Conservation (phyloP, 148 eudicot species). For the Simmondsia chinensis region DNA sequence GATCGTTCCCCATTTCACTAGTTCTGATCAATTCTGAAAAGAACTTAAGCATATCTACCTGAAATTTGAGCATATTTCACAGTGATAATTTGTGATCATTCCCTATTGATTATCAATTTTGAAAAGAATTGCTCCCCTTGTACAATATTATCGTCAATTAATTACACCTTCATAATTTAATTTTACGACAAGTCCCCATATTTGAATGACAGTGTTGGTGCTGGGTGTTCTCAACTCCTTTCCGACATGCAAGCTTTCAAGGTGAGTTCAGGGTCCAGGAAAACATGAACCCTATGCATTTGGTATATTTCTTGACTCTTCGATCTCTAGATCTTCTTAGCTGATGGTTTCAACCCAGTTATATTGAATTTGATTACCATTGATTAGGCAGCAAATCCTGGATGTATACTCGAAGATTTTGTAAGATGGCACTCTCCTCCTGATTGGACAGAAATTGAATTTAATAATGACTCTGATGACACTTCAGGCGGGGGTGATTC, state of each 20-base stretch:
- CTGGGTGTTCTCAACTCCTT: slow-evolving; percentile 96
- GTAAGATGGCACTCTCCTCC: slow-evolving; percentile 99
- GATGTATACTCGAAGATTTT: slow-evolving; percentile 94
- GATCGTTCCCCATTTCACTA: too few relatives aligned
- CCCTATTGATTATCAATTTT: too few relatives aligned
- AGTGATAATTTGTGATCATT: too few relatives aligned
- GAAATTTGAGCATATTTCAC: too few relatives aligned
- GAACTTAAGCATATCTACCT: too few relatives aligned
- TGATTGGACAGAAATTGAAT: slow-evolving; percentile 72
- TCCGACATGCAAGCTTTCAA: slow-evolving; percentile 99
- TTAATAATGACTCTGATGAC: slow-evolving; percentile 28
- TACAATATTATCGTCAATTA: too few relatives aligned
- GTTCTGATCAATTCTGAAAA: too few relatives aligned
- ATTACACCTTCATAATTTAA: background rate
- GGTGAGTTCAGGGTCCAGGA: slow-evolving; percentile 26
- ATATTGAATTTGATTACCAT: too few relatives aligned
- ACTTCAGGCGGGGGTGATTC: slow-evolving; percentile 27
- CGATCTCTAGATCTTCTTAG: background rate
- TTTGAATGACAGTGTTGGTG: slow-evolving; percentile 64
- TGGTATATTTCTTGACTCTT: background rate
- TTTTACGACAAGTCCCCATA: slow-evolving; percentile 4
- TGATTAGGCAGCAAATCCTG: slow-evolving; percentile 95
- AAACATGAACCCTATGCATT: too few relatives aligned
- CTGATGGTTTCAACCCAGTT: background rate
- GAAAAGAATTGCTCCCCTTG: background rate